Evolutionary conservation across 352 stramenopile genomes (phyloP).

Genomic region (Peronospora tabacina): DNA sequence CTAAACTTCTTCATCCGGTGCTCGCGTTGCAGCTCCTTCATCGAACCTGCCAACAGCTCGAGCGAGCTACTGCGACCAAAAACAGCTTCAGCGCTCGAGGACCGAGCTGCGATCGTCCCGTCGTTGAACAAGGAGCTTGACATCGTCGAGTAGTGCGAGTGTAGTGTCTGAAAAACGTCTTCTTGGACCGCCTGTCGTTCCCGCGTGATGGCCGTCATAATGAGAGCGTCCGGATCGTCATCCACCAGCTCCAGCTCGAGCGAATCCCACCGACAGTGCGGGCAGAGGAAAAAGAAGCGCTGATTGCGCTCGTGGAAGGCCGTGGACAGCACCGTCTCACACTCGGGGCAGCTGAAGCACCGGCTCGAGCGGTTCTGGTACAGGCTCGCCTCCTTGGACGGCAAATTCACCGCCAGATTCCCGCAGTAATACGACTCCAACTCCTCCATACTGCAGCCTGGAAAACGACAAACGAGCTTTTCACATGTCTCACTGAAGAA

Average conservation of each 20-base stretch:
- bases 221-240: slow-evolving; percentile 74
- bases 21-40: slow-evolving; percentile 75
- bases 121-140: slow-evolving; percentile 8
- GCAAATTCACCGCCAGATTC: slow-evolving; percentile 77
- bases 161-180: slow-evolving; percentile 64
- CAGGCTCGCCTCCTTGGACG: slow-evolving; percentile 77
- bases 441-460: slow-evolving; percentile 70
- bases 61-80: slow-evolving; percentile 28
- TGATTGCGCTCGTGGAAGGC: slow-evolving; percentile 46
- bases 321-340: slow-evolving; percentile 57
- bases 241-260: slow-evolving; percentile 51
- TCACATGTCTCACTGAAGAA: slow-evolving; percentile 77
- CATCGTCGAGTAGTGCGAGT: slow-evolving; percentile 43
- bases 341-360: slow-evolving; percentile 73
- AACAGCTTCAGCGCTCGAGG: slow-evolving; percentile 8
- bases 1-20: slow-evolving; percentile 81
- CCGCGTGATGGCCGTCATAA: slow-evolving; percentile 69
- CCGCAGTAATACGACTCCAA: slow-evolving; percentile 87
- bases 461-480: slow-evolving; percentile 61
- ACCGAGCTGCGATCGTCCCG: neutral
- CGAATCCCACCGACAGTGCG: slow-evolving; percentile 84
- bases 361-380: slow-evolving; percentile 86
- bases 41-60: slow-evolving; percentile 49
- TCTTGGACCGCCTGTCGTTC: slow-evolving; percentile 69
- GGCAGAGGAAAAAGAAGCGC: slow-evolving; percentile 75